Evolutionary conservation across 768 basidiomycete species (phyloP).

Genomic region (Mycena rebaudengoi): DNA sequence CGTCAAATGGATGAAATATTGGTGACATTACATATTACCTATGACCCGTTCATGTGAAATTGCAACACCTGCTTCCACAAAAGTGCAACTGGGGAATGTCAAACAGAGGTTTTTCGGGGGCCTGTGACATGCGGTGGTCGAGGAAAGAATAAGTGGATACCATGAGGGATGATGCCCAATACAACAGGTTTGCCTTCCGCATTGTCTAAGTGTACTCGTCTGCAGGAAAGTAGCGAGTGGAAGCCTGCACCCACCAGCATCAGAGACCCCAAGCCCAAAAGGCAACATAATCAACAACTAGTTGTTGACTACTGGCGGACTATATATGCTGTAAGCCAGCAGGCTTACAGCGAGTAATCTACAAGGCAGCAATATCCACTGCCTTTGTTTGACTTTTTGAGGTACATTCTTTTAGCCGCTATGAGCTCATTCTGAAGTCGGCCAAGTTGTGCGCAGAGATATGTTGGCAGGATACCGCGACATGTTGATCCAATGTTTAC

Average conservation of each 20-base stretch:
- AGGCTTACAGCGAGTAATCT: not conserved
- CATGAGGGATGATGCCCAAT: slow-evolving; percentile 10
- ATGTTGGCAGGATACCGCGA: too few species aligned
- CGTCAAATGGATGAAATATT: not conserved
- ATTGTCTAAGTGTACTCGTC: slow-evolving; percentile 1
- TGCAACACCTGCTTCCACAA: slow-evolving; percentile 12
- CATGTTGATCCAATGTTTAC: too few species aligned
- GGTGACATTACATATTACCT: not conserved
- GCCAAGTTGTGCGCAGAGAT: too few species aligned
- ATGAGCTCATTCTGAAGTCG: not conserved
- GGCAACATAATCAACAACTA: not conserved
- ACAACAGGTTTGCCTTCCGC: slow-evolving; percentile 8
- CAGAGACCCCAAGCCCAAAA: too few species aligned
- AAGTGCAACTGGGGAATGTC: not conserved
- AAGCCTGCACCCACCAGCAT: not conserved
- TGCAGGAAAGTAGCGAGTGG: not conserved
- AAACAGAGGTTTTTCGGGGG: not conserved
- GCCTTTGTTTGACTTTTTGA: not conserved
- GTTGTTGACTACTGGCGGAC: not conserved
- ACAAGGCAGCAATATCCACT: not conserved
- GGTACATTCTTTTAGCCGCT: not conserved
- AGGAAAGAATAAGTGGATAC: slow-evolving; percentile 2
- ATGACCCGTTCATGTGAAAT: not conserved
- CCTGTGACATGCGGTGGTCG: not conserved
- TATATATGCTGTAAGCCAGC: not conserved